Percentiles rank a stretch among this genome's conserved stretches.
Conservation (phyloP, 2,329 filamentous ascomycete genomes). For the Pestalotiopsis sp. region DNA sequence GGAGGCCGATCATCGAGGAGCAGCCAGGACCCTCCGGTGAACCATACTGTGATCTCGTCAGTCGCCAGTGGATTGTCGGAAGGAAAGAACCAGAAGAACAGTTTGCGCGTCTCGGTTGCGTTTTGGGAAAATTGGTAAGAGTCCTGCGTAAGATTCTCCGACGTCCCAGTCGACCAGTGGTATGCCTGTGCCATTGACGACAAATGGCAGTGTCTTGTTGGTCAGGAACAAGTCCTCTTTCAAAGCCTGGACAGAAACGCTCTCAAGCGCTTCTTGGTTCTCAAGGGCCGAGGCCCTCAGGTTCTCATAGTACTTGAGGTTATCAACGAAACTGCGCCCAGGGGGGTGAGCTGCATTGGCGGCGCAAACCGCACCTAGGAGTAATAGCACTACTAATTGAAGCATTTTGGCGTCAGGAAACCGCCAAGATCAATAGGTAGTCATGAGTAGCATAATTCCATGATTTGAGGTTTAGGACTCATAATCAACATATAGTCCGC, state of each 20-base stretch:
- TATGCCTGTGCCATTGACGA: slow-evolving; percentile 64
- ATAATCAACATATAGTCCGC: neutral
- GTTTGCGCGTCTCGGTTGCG: slow-evolving; percentile 49
- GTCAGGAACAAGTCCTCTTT: neutral
- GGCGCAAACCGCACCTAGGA: neutral
- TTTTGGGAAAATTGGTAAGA: slow-evolving; percentile 59
- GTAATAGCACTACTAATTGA: neutral
- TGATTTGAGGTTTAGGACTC: neutral
- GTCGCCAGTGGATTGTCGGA: neutral
- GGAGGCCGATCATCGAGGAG: neutral
- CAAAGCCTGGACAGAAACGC: neutral
- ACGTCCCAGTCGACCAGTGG: slow-evolving; percentile 74
- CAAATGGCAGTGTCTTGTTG: slow-evolving; percentile 39
- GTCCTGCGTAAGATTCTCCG: slow-evolving; percentile 67
- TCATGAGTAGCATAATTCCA: neutral
- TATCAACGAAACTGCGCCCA: neutral
- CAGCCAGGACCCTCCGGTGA: slow-evolving; percentile 7
- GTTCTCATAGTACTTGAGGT: neutral
- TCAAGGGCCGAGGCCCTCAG: neutral
- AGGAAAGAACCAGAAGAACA: slow-evolving; percentile 46
- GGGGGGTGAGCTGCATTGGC: neutral
- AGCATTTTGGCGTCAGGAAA: neutral
- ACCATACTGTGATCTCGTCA: neutral
- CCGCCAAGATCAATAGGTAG: neutral
- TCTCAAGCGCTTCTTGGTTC: neutral